phyloP scores from a whole-genome alignment of 139 green algal genomes.

The Haematococcus lacustris region DNA sequence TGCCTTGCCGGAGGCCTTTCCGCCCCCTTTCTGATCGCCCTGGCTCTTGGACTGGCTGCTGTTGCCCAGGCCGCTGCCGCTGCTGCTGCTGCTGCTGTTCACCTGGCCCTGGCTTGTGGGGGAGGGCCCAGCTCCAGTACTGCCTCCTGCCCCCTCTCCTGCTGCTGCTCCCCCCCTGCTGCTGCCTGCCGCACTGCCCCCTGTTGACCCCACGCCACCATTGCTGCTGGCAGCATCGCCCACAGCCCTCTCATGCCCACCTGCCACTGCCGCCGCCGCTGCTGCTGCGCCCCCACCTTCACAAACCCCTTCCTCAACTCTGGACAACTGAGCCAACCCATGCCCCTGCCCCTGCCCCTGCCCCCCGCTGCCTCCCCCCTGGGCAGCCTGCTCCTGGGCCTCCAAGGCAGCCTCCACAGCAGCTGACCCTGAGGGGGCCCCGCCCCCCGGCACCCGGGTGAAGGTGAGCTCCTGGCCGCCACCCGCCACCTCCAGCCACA shows the following conservation, averaged over 20 bases:
- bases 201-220: not conserved
- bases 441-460: slow-evolving; percentile 1
- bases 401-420: not conserved
- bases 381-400: not conserved
- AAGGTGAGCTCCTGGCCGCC: slow-evolving; percentile 5
- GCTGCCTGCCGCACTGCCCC: not conserved
- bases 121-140: not conserved
- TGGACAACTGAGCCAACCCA: not conserved
- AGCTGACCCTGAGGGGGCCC: not conserved
- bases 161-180: not conserved
- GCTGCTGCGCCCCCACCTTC: not conserved
- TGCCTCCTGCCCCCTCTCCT: not conserved
- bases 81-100: not conserved
- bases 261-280: not conserved
- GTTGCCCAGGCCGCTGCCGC: not conserved
- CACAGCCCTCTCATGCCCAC: not conserved
- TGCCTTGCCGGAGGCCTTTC: not conserved
- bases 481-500: not conserved
- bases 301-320: not conserved
- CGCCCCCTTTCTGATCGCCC: not conserved
- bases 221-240: slow-evolving; percentile 3
- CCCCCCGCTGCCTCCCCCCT: not conserved
- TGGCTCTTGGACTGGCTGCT: not conserved
- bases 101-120: not conserved
- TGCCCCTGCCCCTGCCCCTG: not conserved